phyloP scores from a whole-genome alignment of 1,139 yeast species.

The Tardiomyces digboiensis region DNA sequence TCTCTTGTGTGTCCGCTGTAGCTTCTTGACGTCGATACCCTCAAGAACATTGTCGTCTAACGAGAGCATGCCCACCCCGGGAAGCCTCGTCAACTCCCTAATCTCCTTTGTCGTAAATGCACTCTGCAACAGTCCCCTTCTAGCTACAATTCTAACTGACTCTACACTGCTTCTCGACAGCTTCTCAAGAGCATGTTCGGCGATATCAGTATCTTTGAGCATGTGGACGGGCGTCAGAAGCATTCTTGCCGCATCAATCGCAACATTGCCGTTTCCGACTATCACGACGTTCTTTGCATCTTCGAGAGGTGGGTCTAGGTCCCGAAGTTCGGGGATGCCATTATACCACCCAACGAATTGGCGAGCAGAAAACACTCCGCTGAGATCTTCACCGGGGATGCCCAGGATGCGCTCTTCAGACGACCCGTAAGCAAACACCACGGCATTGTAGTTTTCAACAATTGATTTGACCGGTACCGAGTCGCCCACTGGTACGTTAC shows the following conservation, averaged over 20 bases:
- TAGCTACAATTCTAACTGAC: constrained; percentile 64
- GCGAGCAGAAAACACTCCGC: constrained; percentile 75
- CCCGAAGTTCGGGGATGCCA: constrained; percentile 59
- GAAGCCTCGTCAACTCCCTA: constrained; percentile 67
- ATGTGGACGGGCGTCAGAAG: constrained; percentile 42
- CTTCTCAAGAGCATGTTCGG: constrained; percentile 46
- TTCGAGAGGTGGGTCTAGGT: constrained; percentile 44
- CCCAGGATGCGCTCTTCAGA: constrained; percentile 47
- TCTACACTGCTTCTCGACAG: constrained; percentile 46
- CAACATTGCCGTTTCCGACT: constrained; percentile 98
- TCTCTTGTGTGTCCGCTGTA: constrained; percentile 64
- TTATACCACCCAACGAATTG: constrained; percentile 96
- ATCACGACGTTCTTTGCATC: constrained; percentile 59
- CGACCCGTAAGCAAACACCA: constrained; percentile 82
- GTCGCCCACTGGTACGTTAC: constrained; percentile 61
- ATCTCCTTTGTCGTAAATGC: constrained; percentile 92
- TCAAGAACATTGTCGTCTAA: constrained; percentile 36
- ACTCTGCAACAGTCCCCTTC: constrained; percentile 67
- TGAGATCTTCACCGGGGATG: constrained; percentile 44
- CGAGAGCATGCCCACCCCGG: constrained; percentile 50
- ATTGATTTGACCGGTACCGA: constrained; percentile 46
- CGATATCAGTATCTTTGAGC: constrained; percentile 61
- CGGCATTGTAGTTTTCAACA: constrained; percentile 51
- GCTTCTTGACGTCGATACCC: constrained; percentile 29
- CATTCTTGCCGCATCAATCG: constrained; percentile 81